Evolutionary conservation across 176 grass and related monocot genomes (phyloP).

Genomic region (Ananas comosus): DNA sequence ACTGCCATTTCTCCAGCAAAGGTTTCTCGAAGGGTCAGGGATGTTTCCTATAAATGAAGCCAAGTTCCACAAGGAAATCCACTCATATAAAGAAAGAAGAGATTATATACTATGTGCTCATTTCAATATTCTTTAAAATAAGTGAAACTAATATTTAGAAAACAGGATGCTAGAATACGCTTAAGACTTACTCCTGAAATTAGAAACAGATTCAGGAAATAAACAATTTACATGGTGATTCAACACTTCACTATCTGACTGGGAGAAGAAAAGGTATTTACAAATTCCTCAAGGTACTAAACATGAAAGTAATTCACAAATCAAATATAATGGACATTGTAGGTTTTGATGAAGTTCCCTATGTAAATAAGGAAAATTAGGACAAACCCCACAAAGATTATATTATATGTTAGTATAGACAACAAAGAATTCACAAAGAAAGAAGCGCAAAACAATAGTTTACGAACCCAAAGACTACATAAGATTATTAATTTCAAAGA

Average conservation of each 20-base stretch:
- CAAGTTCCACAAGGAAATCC: neutral
- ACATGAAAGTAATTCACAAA: neutral
- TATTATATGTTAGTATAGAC: neutral
- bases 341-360: too few relatives aligned
- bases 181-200: neutral
- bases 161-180: neutral
- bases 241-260: neutral
- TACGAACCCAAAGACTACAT: too few relatives aligned
- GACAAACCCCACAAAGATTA: neutral
- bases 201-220: constrained; percentile 11
- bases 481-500: too few relatives aligned
- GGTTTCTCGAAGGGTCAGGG: constrained; percentile 57
- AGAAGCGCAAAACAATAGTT: neutral
- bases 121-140: neutral
- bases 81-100: neutral
- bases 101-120: neutral
- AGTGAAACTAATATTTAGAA: neutral
- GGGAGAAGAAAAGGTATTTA: neutral
- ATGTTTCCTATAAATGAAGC: constrained; percentile 39
- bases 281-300: neutral
- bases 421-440: neutral
- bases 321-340: neutral
- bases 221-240: constrained; percentile 11
- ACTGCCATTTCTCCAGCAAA: constrained; percentile 40
- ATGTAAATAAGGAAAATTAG: neutral